Percentiles rank a stretch among this genome's conserved stretches.
These are phyloP conservation scores for Micractinium conductrix DNA, from an alignment of 139 green algal species.

Conservation along the genomic window DNA sequence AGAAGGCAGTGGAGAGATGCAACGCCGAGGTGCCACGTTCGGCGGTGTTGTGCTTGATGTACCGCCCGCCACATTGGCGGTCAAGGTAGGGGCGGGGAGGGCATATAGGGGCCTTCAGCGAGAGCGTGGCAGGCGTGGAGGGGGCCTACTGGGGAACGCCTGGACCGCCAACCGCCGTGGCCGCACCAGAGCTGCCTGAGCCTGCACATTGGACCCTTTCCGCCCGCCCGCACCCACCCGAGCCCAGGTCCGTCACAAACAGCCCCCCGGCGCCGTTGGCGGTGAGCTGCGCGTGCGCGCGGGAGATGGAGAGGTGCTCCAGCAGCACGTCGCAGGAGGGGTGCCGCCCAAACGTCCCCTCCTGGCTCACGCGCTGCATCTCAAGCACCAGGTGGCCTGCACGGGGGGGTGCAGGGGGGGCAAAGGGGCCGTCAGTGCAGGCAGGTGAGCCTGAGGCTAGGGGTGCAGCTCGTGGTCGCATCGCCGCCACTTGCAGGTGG, in stretches of 20 bases:
- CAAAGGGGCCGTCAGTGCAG: not conserved
- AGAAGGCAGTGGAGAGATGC: not conserved
- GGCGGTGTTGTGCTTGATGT: no score
- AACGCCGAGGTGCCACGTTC: no score
- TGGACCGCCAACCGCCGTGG: not conserved
- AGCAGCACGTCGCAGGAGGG: conserved; percentile 69
- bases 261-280: conserved; percentile 49
- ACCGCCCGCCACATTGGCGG: no score
- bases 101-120: no score
- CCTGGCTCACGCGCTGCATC: conserved; percentile 57
- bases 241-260: conserved; percentile 73
- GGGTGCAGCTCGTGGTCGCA: no score
- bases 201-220: not conserved
- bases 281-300: conserved; percentile 71
- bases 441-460: no score
- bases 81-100: no score
- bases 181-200: not conserved
- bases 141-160: no score
- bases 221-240: conserved; percentile 46
- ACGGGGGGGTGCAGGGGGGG: not conserved
- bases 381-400: conserved; percentile 59
- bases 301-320: conserved; percentile 75
- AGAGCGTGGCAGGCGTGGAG: no score
- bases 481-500: no score
- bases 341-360: conserved; percentile 65